phyloP scores from a whole-genome alignment of 2,329 filamentous ascomycete species.

The Colletotrichum sp. region DNA sequence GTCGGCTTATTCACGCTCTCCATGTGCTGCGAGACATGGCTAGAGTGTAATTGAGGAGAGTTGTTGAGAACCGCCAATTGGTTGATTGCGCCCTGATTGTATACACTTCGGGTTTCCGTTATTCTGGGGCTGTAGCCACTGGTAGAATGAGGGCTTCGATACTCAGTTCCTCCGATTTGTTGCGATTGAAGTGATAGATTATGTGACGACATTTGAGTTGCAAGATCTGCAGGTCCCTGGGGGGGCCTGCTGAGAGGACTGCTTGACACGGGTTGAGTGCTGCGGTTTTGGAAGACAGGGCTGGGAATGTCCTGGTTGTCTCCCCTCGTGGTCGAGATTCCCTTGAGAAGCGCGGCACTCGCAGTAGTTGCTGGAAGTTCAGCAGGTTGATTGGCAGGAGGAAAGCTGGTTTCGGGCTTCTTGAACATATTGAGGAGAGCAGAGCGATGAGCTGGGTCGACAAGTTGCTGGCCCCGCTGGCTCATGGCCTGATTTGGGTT shows the following conservation, averaged over 20 bases:
- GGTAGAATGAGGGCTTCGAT: not conserved
- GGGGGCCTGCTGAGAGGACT: conserved; percentile 17
- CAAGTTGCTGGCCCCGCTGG: conserved; percentile 32
- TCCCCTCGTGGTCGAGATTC: not conserved
- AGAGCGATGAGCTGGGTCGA: conserved; percentile 43
- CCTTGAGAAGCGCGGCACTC: conserved; percentile 7
- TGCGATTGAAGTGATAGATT: conserved; percentile 5
- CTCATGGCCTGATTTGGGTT: not conserved
- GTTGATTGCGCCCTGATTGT: not conserved
- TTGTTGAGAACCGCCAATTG: not conserved
- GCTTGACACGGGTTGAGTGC: conserved; percentile 6
- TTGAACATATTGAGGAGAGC: conserved; percentile 62
- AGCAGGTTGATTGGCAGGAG: not conserved
- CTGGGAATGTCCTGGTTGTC: not conserved
- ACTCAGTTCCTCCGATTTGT: not conserved
- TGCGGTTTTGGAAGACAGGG: not conserved
- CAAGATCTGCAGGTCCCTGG: not conserved
- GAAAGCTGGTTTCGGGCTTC: conserved; percentile 32
- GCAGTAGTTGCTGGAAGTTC: conserved; percentile 17
- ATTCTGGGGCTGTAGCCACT: not conserved
- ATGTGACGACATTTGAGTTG: not conserved
- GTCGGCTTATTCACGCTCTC: not conserved
- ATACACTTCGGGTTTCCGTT: not conserved
- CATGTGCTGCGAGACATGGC: not conserved
- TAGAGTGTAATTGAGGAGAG: not conserved